Conservation (phyloP, 768 basidiomycete species). For the Paxillus involutus region DNA sequence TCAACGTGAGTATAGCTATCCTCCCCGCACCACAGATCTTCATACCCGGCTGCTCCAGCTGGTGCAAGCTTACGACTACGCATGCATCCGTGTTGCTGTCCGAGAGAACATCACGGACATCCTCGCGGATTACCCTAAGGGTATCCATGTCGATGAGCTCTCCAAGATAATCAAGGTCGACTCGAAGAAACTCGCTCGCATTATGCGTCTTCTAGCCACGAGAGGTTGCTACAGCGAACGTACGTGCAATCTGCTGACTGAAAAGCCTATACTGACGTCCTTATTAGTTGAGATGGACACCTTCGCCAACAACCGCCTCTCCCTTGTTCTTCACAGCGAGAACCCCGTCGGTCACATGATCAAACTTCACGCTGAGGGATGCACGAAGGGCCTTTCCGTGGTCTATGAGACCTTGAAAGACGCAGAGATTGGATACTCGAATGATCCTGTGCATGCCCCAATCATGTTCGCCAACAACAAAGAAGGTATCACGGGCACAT, state of each 20-base stretch:
- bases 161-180: conserved; percentile 21
- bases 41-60: conserved; percentile 8
- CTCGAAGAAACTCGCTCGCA: conserved; percentile 27
- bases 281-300: conserved; percentile 27
- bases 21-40: background rate
- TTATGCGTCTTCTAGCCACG: conserved; percentile 30
- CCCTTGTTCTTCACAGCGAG: conserved; percentile 24
- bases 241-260: conserved; percentile 5
- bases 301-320: conserved; percentile 37
- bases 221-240: conserved; percentile 34
- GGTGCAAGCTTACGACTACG: conserved; percentile 27
- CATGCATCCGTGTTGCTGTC: conserved; percentile 28
- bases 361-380: conserved; percentile 16
- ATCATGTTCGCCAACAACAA: conserved; percentile 20
- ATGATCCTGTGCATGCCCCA: conserved; percentile 20
- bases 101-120: conserved; percentile 29
- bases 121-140: conserved; percentile 26
- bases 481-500: conserved; percentile 17
- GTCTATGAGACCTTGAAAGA: conserved; percentile 32
- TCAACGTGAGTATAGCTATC: conserved; percentile 26
- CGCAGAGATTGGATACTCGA: conserved; percentile 14
- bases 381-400: conserved; percentile 16
- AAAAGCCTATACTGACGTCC: background rate
- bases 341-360: conserved; percentile 23
- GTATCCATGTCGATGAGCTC: conserved; percentile 31